Base-by-base conservation (phyloP, 768 basidiomycete genomes). In the Russula emetica region DNA sequence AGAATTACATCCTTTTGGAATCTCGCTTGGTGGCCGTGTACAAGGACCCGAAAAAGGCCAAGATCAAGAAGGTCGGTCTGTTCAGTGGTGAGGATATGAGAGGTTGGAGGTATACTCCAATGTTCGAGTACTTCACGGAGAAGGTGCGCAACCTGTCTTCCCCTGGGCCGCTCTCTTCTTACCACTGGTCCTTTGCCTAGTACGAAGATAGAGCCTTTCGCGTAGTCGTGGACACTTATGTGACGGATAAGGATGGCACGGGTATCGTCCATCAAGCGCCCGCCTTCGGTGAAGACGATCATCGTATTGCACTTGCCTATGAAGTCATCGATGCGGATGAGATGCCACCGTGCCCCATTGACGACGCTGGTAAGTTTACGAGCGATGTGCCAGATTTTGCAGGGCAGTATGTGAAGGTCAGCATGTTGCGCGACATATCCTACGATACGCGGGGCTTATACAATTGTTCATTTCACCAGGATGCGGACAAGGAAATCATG, bases 221-320 rank as follows among this genome's bases (percentile, higher is more conserved):
- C 61, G 93, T 99, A 18, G 74, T 99, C 16, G 81, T 83, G 24
- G 97, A 99, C 71, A 87, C 87, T 0, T 99, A 99, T 73, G 96
- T 99, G 54, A 96, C 93, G 4, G 90, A 88, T 69, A 82, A 85
- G 18, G 91, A 94, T 64, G 97, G 97, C 72, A 99, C 97, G 32
- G 97, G 97, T 70, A 95, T 98, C 71, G 97, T 99, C 34, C 97
- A 99, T 74, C 97, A 99, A 77, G 94, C 97, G 2, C 97, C 97
- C 2, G 95, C 90, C 0, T 98, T 97, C 71, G 97, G 97, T 78
- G 96, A 98, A 74, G 97, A 99, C 70, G 97, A 99, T 82, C 92
- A 98, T 75, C 90, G 97, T 58, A 84, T 99, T 70, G 88, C 91
- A 30, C 81, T 96, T 64, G 85, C 85, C 4, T 83, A 96, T 70